Evolutionary conservation across 1,284 basidiomycete genomes (phyloP).

Genomic region (Ustilago lituana): DNA sequence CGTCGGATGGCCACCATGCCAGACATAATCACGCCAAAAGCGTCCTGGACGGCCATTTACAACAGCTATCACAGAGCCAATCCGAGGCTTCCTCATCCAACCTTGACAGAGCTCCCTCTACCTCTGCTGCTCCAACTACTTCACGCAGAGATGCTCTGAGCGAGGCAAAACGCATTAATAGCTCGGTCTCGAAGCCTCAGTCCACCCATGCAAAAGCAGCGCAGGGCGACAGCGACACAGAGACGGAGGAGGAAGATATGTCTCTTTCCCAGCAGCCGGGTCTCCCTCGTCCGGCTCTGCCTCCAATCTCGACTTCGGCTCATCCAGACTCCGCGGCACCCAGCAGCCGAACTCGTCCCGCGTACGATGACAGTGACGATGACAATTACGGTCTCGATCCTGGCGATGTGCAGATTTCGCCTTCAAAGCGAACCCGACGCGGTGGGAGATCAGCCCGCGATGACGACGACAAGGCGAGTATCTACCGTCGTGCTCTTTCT

Average conservation of each 20-base stretch:
- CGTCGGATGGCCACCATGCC: slow-evolving; percentile 25
- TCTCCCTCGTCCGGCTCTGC: not conserved
- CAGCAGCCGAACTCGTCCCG: slow-evolving; percentile 4
- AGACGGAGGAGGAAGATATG: slow-evolving; percentile 34
- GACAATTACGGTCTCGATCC: slow-evolving; percentile 9
- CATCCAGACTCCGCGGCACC: not conserved
- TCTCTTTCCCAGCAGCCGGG: not conserved
- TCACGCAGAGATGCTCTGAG: not conserved
- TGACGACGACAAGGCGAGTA: slow-evolving; percentile 32
- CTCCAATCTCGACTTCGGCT: not conserved
- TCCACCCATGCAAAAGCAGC: not conserved
- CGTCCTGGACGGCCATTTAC: slow-evolving; percentile 36
- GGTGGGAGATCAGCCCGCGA: slow-evolving; percentile 10
- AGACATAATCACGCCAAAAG: slow-evolving; percentile 36
- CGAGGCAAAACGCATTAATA: not conserved
- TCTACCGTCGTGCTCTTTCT: not conserved
- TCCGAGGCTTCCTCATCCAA: not conserved
- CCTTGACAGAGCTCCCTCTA: not conserved
- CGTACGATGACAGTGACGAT: slow-evolving; percentile 9
- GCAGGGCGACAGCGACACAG: slow-evolving; percentile 24
- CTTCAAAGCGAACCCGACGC: slow-evolving; percentile 24
- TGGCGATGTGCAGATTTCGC: slow-evolving; percentile 23
- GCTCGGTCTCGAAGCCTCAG: not conserved
- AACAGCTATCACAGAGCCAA: slow-evolving; percentile 36
- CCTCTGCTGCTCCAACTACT: not conserved